phyloP scores from a whole-genome alignment of 2,329 filamentous ascomycete genomes.

The Phialemoniopsis sp. region DNA sequence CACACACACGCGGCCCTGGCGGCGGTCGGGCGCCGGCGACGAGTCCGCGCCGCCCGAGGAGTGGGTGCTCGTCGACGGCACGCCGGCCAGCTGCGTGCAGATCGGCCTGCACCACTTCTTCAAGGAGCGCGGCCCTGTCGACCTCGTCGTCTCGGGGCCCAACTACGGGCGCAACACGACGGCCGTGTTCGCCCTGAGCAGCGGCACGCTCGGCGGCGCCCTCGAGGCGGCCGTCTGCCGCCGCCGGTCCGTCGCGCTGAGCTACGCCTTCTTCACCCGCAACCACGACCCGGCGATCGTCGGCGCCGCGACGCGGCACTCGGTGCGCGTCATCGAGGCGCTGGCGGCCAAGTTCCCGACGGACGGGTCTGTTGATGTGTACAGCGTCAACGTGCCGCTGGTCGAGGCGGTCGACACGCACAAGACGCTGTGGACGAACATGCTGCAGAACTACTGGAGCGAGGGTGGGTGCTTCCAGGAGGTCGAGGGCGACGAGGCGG shows the following conservation, averaged over 20 bases:
- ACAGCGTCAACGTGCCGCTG: constrained; percentile 86
- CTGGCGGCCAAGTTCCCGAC: constrained; percentile 70
- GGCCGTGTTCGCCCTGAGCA: constrained; percentile 72
- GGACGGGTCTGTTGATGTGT: constrained; percentile 70
- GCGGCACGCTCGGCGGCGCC: constrained; percentile 72
- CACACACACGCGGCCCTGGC: constrained; percentile 52
- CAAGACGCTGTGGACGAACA: constrained; percentile 76
- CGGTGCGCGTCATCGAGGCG: constrained; percentile 74
- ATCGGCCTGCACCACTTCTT: constrained; percentile 81
- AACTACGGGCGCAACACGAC: constrained; percentile 84
- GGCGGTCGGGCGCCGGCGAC: neutral
- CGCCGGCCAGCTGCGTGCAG: constrained; percentile 76
- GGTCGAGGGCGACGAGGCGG: constrained; percentile 61
- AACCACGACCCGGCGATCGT: constrained; percentile 84
- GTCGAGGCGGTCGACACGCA: constrained; percentile 67
- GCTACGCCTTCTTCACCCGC: constrained; percentile 83
- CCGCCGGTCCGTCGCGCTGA: constrained; percentile 72
- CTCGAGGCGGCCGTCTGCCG: constrained; percentile 73
- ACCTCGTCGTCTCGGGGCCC: constrained; percentile 74
- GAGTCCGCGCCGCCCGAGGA: constrained; percentile 53
- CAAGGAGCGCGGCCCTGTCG: constrained; percentile 64
- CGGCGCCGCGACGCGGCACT: constrained; percentile 68
- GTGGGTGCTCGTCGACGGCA: constrained; percentile 79
- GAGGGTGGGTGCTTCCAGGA: constrained; percentile 84
- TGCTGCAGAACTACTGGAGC: constrained; percentile 89